A percentile compares a stretch with the other conserved stretches of the same genome.
These are phyloP conservation scores for Yarrowia sp. DNA, from an alignment of 805 yeast genomes.

Conservation along the genomic window DNA sequence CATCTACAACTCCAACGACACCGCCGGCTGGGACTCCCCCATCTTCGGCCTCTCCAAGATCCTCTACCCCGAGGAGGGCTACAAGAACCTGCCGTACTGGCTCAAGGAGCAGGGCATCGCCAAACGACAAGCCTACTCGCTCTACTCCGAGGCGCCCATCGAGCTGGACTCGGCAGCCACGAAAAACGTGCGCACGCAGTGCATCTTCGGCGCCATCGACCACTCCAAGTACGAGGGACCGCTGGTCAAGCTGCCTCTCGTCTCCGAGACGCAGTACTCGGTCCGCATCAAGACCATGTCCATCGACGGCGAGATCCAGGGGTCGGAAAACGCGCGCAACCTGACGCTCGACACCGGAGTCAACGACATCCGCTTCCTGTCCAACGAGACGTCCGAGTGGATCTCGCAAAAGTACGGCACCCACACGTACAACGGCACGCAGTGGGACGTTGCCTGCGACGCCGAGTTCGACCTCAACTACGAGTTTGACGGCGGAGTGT, in stretches of 20 bases:
- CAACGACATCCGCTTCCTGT: conserved; percentile 11
- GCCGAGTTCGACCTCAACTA: conserved; percentile 22
- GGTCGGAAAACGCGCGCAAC: conserved; percentile 17
- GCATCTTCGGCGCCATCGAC: conserved; percentile 13
- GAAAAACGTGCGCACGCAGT: neutral
- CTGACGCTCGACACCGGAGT: conserved; percentile 14
- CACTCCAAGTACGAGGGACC: conserved; percentile 11
- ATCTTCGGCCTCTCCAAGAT: conserved; percentile 13
- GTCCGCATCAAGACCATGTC: conserved; percentile 22
- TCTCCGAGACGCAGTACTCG: conserved; percentile 12
- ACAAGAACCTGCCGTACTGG: conserved; percentile 24
- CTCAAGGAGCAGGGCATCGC: conserved; percentile 1
- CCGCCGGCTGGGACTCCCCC: conserved; percentile 18
- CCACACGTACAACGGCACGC: conserved; percentile 15
- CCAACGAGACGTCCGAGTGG: conserved; percentile 22
- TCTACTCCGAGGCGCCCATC: conserved; percentile 12
- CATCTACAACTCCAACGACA: conserved; percentile 16
- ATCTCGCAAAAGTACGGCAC: conserved; percentile 13
- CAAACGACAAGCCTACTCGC: conserved; percentile 1
- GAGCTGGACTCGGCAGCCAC: conserved; percentile 13
- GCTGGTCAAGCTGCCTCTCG: conserved; percentile 5
- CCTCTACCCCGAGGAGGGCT: conserved; percentile 5
- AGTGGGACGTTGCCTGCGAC: conserved; percentile 16
- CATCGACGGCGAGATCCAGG: neutral
- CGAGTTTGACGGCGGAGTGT: conserved; percentile 16